Percentiles rank a stretch among this genome's conserved stretches.
These are phyloP conservation scores for Thelonectria rubi DNA, from an alignment of 2,329 filamentous ascomycete species.

Conservation along the genomic window DNA sequence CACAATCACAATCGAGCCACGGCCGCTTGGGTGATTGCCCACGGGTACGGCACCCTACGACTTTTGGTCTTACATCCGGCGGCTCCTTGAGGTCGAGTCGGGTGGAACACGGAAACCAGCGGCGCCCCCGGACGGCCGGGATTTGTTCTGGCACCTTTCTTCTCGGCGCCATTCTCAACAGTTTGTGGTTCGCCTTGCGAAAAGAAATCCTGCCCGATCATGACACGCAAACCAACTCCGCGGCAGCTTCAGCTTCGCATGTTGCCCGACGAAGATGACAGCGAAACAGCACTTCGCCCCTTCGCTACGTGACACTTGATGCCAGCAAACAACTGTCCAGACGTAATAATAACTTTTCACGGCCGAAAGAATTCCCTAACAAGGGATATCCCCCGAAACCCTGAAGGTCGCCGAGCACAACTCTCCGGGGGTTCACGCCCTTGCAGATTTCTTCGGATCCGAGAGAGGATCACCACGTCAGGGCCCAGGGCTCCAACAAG, in stretches of 20 bases:
- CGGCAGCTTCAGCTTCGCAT: too few species aligned
- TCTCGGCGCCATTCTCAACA: neutral
- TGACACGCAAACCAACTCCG: too few species aligned
- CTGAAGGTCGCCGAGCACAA: neutral
- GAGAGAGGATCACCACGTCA: neutral
- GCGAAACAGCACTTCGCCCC: neutral
- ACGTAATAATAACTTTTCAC: too few species aligned
- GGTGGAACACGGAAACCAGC: neutral
- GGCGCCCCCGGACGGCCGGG: slow-evolving; percentile 4
- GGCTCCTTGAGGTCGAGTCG: neutral
- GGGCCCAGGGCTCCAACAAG: neutral
- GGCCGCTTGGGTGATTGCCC: slow-evolving; percentile 1
- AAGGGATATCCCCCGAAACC: slow-evolving; percentile 2
- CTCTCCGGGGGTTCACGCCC: neutral
- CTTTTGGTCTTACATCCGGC: neutral
- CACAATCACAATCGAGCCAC: neutral
- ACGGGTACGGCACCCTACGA: slow-evolving; percentile 4
- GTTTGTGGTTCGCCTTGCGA: too few species aligned
- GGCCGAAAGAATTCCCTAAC: neutral
- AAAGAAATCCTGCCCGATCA: too few species aligned
- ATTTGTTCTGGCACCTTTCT: neutral
- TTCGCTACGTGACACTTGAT: neutral
- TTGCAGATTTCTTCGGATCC: neutral
- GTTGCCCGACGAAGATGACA: too few species aligned
- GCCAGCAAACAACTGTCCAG: too few species aligned